A percentile compares a stretch with the other conserved stretches of the same genome.
Conservation (phyloP, 2,329 filamentous ascomycete species). For the Aureobasidium leucospermi region DNA sequence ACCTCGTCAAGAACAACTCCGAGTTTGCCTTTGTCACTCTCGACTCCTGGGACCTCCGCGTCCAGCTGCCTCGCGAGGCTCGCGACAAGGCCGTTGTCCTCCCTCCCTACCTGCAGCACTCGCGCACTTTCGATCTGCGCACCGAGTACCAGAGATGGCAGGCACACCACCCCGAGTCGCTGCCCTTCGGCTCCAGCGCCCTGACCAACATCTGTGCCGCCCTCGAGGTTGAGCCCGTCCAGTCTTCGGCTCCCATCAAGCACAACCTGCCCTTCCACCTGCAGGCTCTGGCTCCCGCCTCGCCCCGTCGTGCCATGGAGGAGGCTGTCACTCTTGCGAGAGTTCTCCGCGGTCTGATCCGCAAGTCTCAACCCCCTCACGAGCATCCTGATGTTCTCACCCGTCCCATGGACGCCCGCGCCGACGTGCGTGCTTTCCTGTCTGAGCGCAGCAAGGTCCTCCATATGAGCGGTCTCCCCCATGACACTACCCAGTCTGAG, state of each 20-base stretch:
- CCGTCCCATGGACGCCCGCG: slow-evolving; percentile 90
- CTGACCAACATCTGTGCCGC: slow-evolving; percentile 97
- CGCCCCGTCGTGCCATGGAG: slow-evolving; percentile 92
- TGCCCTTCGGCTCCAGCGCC: slow-evolving; percentile 92
- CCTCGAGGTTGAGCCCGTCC: slow-evolving; percentile 93
- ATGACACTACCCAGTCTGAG: slow-evolving; percentile 97
- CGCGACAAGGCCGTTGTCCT: slow-evolving; percentile 97
- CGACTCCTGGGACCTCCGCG: slow-evolving; percentile 95
- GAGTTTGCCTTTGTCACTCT: slow-evolving; percentile 98
- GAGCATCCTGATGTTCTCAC: slow-evolving; percentile 94
- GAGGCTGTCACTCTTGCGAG: slow-evolving; percentile 91
- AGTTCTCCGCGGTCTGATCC: slow-evolving; percentile 84
- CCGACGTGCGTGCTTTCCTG: slow-evolving; percentile 91
- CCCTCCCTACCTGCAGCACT: slow-evolving; percentile 94
- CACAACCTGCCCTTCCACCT: slow-evolving; percentile 97
- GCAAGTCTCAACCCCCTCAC: slow-evolving; percentile 87
- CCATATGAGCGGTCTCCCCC: slow-evolving; percentile 93
- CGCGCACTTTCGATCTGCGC: slow-evolving; percentile 89
- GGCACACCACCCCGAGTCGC: slow-evolving; percentile 92
- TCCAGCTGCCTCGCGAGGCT: slow-evolving; percentile 94
- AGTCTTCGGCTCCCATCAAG: slow-evolving; percentile 96
- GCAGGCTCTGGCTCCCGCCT: slow-evolving; percentile 90
- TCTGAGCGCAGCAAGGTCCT: slow-evolving; percentile 96
- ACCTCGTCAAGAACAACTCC: slow-evolving; percentile 81
- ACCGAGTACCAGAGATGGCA: slow-evolving; percentile 99